Evolutionary conservation across 345 rosid genomes (phyloP), one percentile per base, ranked within the genome.

Genomic region (Moringa oleifera): DNA sequence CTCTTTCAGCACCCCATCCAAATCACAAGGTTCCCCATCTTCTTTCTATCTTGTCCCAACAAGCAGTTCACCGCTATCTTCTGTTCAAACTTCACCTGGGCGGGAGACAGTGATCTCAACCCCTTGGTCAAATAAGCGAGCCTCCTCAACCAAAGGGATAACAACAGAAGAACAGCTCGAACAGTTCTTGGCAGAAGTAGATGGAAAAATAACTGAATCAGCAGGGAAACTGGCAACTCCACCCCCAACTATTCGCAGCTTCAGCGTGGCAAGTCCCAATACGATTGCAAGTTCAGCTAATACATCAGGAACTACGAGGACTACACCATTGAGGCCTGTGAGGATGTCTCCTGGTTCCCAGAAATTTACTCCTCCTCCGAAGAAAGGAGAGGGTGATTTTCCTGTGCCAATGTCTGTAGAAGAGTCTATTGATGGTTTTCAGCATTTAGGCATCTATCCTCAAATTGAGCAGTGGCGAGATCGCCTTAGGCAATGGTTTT

Each of bases 311-410:
- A 82, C 89, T 73, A 69, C 85, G 20, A 85, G 97, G 78, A 90
- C 83, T 63, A 90, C 94, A 25, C 99, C 99, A 53, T 73, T 88
- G 74, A 80, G 97, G 75, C 81, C 84, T 47, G 97, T 93, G 63
- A 85, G 97, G 80, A 85, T 93, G 96, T 93, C 99, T 80, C 99
- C 99, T 64, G 82, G 90, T 68, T 89, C 89, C 55, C 99, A 93
- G 77, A 93, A 93, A 65, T 90, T 86, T 77, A 79, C 83, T 41
- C 89, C 98, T 59, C 95, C 98, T 56, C 96, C 96, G 45, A 90
- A 93, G 84, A 93, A 90, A 79, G 97, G 96, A 77, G 97, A 93
- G 55, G 96, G 95, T 22, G 96, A 93, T 17, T 80, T 88, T 76
- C 96, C 97, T 71, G 73, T 80, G 31, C 86, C 97, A 49, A 90